Conservation (phyloP, 164 flowering plant genomes). For the Liriodendron chinense region DNA sequence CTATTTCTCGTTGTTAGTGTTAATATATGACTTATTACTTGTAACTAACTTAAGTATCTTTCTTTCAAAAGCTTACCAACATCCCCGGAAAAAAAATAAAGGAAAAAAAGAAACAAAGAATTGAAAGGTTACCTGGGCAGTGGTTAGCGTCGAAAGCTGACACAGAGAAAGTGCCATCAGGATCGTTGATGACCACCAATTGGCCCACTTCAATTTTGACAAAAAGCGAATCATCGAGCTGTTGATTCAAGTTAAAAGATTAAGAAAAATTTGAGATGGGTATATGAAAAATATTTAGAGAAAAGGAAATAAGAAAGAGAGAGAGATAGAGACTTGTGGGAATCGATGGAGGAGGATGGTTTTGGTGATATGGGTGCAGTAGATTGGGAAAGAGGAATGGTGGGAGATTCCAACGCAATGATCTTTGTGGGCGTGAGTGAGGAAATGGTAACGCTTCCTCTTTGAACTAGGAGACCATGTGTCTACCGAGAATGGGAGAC, state of each 20-base stretch:
- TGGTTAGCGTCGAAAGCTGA: slow-evolving; percentile 90
- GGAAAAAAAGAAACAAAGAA: neutral
- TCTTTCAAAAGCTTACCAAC: too few relatives aligned
- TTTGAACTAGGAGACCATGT: slow-evolving; percentile 63
- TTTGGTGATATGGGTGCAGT: slow-evolving; percentile 60
- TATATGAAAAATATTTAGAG: neutral
- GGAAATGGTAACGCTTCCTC: slow-evolving; percentile 61
- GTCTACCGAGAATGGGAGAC: slow-evolving; percentile 83
- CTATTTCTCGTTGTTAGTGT: too few relatives aligned
- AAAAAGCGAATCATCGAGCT: slow-evolving; percentile 27
- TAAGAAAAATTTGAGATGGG: neutral
- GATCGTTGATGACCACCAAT: slow-evolving; percentile 48
- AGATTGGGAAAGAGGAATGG: slow-evolving; percentile 60
- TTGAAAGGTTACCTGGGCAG: slow-evolving; percentile 51
- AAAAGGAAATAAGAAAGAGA: neutral
- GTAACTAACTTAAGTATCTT: too few relatives aligned
- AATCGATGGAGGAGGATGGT: slow-evolving; percentile 41
- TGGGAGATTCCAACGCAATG: slow-evolving; percentile 49
- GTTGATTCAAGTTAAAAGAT: slow-evolving; percentile 4
- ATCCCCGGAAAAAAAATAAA: neutral
- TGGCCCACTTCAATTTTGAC: slow-evolving; percentile 30
- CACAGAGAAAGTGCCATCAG: slow-evolving; percentile 58
- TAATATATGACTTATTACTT: too few relatives aligned
- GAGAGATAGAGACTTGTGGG: slow-evolving; percentile 46
- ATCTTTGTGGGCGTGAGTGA: slow-evolving; percentile 84